These are phyloP conservation scores for Fusarium foetens DNA, from an alignment of 2,329 filamentous ascomycete species.

Conservation along the genomic window DNA sequence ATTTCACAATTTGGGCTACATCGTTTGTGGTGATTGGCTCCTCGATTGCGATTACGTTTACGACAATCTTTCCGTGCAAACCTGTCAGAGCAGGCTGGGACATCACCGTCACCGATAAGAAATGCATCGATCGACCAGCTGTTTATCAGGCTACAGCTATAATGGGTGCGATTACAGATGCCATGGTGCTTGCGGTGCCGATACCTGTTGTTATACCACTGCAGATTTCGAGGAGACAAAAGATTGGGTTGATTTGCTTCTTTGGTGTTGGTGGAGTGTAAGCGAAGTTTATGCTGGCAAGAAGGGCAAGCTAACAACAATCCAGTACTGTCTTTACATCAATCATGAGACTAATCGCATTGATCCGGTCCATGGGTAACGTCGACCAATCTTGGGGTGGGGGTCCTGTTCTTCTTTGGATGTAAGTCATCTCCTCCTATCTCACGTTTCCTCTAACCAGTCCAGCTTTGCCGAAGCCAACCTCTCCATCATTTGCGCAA, in stretches of 20 bases:
- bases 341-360: constrained; percentile 23
- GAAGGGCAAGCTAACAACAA: neutral
- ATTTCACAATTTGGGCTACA: constrained; percentile 1
- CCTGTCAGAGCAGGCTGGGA: constrained; percentile 17
- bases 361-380: constrained; percentile 14
- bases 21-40: constrained; percentile 16
- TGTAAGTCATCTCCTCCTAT: neutral
- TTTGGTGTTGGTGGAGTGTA: constrained; percentile 16
- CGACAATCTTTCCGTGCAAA: constrained; percentile 17
- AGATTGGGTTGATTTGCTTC: constrained; percentile 19
- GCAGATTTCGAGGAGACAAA: constrained; percentile 4
- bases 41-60: constrained; percentile 18
- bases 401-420: constrained; percentile 28
- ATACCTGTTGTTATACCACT: constrained; percentile 16
- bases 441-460: neutral
- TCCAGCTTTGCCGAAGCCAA: constrained; percentile 27
- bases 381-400: constrained; percentile 17
- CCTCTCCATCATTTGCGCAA: constrained; percentile 29
- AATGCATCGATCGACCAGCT: constrained; percentile 15
- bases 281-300: accelerated
- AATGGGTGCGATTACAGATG: constrained; percentile 10
- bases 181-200: constrained; percentile 13
- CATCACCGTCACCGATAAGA: neutral
- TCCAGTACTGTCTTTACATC: constrained; percentile 26
- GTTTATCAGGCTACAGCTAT: constrained; percentile 21